Base-by-base conservation (phyloP, 176 grass and related monocot species). In the Avena eriantha region DNA sequence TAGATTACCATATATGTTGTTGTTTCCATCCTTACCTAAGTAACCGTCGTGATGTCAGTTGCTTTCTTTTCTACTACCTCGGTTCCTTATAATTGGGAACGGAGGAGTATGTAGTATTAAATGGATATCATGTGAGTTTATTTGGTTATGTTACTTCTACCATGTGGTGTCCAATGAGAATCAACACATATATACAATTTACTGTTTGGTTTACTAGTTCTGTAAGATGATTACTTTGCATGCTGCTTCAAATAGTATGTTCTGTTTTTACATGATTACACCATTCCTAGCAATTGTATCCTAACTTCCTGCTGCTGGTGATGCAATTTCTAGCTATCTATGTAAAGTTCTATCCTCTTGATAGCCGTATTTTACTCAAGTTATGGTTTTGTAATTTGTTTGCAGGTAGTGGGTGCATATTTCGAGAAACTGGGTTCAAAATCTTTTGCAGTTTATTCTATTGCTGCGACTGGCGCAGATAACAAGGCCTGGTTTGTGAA, bases 401-500 rank as follows among this genome's bases (percentile, higher is more conserved):
- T 83, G 70, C 90, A 99, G 97, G 97, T 99, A 85, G 92, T 99
- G 66, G 97, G 97, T 74, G 97, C 97, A 82, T 94, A 93, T 91
- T 99, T 99, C 35, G 97, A 96, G 77, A 99, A 99, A 83, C 70
- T 90, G 74, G 80, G 90, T 76, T 96, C 97, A 73, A 96, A 96
- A 91, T 96, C 94, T 85, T 96, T 99, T 85, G 97, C 97, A 77
- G 94, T 99, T 91, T 99, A 99, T 94, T 99, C 94, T 74, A 94
- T 99, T 90, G 97, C 94, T 51, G 94, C 94, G 24, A 87, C 94
- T 77, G 97, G 93, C 89, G 85, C 89, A 55, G 94, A 93, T 87
- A 94, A 85, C 92, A 94, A 91, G 89, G 90, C 90, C 59, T 96
- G 94, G 94, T 99, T 94, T 96, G 97, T 99, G 72, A 99, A 99